These are phyloP conservation scores for Thalassiosira profunda DNA, from an alignment of 108 stramenopile genomes.

Conservation along the genomic window DNA sequence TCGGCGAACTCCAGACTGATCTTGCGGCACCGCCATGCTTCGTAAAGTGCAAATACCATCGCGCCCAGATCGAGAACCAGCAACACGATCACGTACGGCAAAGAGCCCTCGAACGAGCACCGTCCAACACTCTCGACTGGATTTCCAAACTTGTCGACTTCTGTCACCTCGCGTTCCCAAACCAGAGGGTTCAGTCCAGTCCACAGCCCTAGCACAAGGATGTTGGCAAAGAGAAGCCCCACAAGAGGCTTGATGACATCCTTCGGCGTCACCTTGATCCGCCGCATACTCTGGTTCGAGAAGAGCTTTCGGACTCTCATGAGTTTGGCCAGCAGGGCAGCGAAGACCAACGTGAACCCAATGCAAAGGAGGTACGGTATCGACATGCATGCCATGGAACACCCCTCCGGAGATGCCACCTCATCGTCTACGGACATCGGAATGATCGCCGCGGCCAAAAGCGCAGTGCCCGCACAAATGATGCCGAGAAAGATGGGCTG, in stretches of 20 bases:
- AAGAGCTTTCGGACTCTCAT: slow-evolving; percentile 12
- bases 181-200: slow-evolving; percentile 22
- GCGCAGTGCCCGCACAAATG: slow-evolving; percentile 34
- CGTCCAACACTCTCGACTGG: slow-evolving; percentile 7
- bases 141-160: slow-evolving; percentile 28
- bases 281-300: slow-evolving; percentile 24
- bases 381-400: slow-evolving; percentile 17
- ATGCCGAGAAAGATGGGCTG: slow-evolving; percentile 63
- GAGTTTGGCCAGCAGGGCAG: slow-evolving; percentile 28
- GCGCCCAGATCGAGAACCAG: slow-evolving; percentile 36
- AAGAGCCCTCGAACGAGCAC: slow-evolving; percentile 33
- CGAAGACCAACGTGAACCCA: slow-evolving; percentile 27
- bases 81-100: slow-evolving; percentile 31
- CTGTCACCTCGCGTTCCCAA: neutral
- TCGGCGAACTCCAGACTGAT: slow-evolving; percentile 37
- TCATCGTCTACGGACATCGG: slow-evolving; percentile 30
- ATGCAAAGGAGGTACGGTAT: slow-evolving; percentile 23
- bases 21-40: slow-evolving; percentile 48
- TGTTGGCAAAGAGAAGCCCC: slow-evolving; percentile 29
- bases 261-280: slow-evolving; percentile 47
- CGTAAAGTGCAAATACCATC: slow-evolving; percentile 34
- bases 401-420: slow-evolving; percentile 5
- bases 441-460: slow-evolving; percentile 45
- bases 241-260: slow-evolving; percentile 62
- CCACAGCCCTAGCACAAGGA: slow-evolving; percentile 45